phyloP scores from a whole-genome alignment of 495 filamentous ascomycete species.

The Xylaria bambusicola region DNA sequence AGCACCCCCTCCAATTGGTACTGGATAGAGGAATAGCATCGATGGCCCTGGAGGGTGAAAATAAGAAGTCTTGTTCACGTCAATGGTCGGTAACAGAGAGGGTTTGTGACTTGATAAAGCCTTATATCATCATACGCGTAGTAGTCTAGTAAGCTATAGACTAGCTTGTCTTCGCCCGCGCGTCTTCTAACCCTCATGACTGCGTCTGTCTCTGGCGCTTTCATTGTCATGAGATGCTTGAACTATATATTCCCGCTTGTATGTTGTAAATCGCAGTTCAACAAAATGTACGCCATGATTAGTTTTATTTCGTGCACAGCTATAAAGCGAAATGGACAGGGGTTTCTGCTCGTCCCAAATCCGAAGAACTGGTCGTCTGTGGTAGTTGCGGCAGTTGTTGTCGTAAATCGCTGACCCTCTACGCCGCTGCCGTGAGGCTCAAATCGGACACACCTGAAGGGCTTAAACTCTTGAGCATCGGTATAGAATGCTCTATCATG shows the following conservation, averaged over 20 bases:
- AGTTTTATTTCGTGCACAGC: slow-evolving; percentile 41
- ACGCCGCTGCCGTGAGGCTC: slow-evolving; percentile 17
- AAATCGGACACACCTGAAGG: slow-evolving; percentile 19
- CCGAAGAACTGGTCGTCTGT: slow-evolving; percentile 33
- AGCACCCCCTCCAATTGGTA: no score
- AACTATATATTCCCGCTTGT: neutral
- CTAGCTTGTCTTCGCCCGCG: no score
- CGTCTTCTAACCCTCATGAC: no score
- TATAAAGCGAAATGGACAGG: slow-evolving; percentile 44
- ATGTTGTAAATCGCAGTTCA: slow-evolving; percentile 34
- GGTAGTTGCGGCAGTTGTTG: slow-evolving; percentile 23
- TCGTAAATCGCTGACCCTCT: slow-evolving; percentile 23
- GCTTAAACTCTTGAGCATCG: slow-evolving; percentile 14
- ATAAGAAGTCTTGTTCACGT: no score
- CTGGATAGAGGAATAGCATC: no score
- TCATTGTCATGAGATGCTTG: slow-evolving; percentile 7
- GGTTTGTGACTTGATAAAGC: no score
- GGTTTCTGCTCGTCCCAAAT: slow-evolving; percentile 33
- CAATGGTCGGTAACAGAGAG: no score
- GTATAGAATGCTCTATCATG: slow-evolving; percentile 21
- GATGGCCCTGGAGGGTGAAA: no score
- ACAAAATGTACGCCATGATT: slow-evolving; percentile 34
- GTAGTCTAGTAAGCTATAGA: no score
- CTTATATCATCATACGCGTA: no score
- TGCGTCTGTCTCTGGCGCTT: no score